phyloP scores from a whole-genome alignment of 495 filamentous ascomycete genomes.

The Cercophora newfieldiana region DNA sequence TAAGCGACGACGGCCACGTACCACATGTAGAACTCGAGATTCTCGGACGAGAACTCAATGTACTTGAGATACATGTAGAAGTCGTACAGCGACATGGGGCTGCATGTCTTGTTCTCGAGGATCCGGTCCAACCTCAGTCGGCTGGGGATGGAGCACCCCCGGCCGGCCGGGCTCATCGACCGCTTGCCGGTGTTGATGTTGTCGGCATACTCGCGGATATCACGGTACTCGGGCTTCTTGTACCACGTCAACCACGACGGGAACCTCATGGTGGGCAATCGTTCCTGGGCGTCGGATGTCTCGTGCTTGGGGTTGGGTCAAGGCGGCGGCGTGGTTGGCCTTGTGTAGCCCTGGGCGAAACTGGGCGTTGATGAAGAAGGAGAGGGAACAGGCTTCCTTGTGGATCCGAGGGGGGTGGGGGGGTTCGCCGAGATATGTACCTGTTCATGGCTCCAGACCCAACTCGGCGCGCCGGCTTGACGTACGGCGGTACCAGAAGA shows the following conservation, averaged over 20 bases:
- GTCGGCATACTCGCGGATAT: constrained; percentile 40
- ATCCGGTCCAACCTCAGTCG: constrained; percentile 41
- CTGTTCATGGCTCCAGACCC: not conserved
- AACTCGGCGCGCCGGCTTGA: not conserved
- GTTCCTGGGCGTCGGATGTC: not conserved
- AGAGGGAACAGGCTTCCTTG: constrained; percentile 2
- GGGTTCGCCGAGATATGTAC: constrained; percentile 4
- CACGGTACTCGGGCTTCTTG: constrained; percentile 47
- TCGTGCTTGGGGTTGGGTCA: no score
- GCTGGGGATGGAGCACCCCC: constrained; percentile 33
- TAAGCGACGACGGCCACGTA: constrained; percentile 44
- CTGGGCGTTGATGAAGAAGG: constrained; percentile 3
- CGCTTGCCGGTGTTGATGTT: constrained; percentile 29
- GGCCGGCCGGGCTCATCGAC: constrained; percentile 33
- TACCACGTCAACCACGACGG: constrained; percentile 44
- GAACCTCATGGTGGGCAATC: constrained; percentile 27
- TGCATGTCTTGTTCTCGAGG: constrained; percentile 44
- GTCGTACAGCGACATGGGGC: constrained; percentile 42
- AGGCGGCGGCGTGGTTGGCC: not conserved
- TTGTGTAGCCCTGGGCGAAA: not conserved
- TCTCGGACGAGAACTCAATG: constrained; percentile 41
- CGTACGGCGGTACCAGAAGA: not conserved
- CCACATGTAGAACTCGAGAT: constrained; percentile 76
- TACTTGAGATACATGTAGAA: constrained; percentile 46
- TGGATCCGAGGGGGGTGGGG: not conserved